These are phyloP conservation scores for Metschnikowia vanudenii DNA, from an alignment of 805 yeast species.

Conservation along the genomic window DNA sequence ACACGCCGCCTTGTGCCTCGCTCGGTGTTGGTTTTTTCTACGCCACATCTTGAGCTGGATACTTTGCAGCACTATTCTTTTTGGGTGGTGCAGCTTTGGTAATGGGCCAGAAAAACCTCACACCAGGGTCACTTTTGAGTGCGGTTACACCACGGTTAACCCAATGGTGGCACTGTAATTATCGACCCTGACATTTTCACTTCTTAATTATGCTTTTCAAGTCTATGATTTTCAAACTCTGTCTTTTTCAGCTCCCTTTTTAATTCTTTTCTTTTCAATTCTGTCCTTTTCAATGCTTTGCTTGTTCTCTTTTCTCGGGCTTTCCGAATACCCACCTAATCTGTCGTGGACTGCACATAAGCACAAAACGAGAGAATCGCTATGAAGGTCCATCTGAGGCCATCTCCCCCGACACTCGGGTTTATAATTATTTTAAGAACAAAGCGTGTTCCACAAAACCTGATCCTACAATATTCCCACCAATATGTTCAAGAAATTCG, in stretches of 20 bases:
- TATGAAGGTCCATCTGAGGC: background rate
- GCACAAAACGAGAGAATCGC: background rate
- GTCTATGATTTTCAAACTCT: too few relatives aligned
- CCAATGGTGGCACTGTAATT: constrained; percentile 48
- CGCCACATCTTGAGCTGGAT: constrained; percentile 49
- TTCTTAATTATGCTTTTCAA: too few relatives aligned
- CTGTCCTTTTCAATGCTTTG: too few relatives aligned
- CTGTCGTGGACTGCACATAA: background rate
- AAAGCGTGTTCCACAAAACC: too few relatives aligned
- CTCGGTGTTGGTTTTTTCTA: constrained; percentile 35
- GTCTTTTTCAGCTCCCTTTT: too few relatives aligned
- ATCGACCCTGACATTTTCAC: constrained; percentile 37
- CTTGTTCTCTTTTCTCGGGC: too few relatives aligned
- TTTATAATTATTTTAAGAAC: too few relatives aligned
- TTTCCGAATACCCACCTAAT: too few relatives aligned
- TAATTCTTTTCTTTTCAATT: background rate
- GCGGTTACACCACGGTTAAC: constrained; percentile 41
- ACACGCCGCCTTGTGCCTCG: constrained; percentile 48
- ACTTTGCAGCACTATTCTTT: constrained; percentile 6
- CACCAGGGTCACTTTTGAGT: constrained; percentile 43
- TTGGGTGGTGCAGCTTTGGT: constrained; percentile 17
- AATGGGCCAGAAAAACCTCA: constrained; percentile 39
- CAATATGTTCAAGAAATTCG: constrained; percentile 59
- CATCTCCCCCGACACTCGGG: background rate
- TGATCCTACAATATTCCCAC: background rate